These are phyloP conservation scores for Entophlyctis helioformis DNA, from an alignment of 192 early-diverging fungal species.

Conservation along the genomic window DNA sequence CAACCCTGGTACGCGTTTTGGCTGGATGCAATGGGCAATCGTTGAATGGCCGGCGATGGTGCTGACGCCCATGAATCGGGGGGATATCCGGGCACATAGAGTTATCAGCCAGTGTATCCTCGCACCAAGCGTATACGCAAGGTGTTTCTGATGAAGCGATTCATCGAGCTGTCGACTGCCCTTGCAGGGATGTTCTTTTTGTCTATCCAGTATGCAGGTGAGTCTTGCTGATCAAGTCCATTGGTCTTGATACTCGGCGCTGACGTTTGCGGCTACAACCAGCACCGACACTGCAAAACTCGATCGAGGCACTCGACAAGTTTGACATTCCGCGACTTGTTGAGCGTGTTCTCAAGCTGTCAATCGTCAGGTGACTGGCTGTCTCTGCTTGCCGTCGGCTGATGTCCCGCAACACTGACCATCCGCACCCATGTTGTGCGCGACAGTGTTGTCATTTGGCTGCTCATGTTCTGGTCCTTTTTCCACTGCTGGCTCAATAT, in stretches of 20 bases:
- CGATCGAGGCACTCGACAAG: slow-evolving; percentile 59
- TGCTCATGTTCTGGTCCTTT: slow-evolving; percentile 78
- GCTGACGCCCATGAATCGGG: no score
- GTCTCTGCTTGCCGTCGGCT: no score
- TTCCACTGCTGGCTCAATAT: slow-evolving; percentile 76
- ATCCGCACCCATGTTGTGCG: no score
- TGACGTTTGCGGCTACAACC: no score
- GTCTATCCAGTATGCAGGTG: slow-evolving; percentile 22
- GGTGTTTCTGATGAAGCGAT: slow-evolving; percentile 68
- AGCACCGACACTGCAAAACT: slow-evolving; percentile 63
- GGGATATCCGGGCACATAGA: no score
- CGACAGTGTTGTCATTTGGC: slow-evolving; percentile 69
- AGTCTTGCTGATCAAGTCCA: no score
- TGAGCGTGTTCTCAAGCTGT: slow-evolving; percentile 82
- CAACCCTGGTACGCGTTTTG: slow-evolving; percentile 43
- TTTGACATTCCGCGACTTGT: slow-evolving; percentile 49
- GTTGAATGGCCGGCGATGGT: no score
- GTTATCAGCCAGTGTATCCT: slow-evolving; percentile 81
- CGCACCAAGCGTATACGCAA: slow-evolving; percentile 49
- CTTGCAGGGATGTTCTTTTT: slow-evolving; percentile 68
- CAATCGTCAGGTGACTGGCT: slow-evolving; percentile 31
- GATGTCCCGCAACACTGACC: no score
- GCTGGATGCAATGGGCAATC: no score
- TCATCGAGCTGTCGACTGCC: slow-evolving; percentile 54
- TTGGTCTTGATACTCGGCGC: no score